Conservation (phyloP, 177 flowering plant genomes). For the Telopea speciosissima region DNA sequence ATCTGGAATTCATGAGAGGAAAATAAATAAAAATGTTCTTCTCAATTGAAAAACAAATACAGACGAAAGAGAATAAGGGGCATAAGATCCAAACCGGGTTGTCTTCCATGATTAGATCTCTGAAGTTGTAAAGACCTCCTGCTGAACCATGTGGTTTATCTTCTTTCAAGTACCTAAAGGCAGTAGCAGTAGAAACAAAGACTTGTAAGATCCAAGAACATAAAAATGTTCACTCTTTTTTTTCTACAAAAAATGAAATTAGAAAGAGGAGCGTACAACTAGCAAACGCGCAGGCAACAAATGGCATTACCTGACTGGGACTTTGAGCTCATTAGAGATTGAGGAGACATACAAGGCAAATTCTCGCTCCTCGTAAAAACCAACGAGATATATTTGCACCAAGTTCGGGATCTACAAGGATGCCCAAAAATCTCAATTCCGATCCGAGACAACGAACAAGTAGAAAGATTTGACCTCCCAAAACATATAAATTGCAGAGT, state of each 20-base stretch:
- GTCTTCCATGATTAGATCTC: conserved; percentile 88
- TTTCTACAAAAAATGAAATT: background rate
- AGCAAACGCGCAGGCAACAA: background rate
- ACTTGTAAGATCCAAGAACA: background rate
- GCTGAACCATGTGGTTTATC: conserved; percentile 95
- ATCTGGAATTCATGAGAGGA: too few species aligned
- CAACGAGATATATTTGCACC: conserved; percentile 73
- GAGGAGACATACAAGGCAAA: conserved; percentile 73
- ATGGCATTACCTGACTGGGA: conserved; percentile 64
- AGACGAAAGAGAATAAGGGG: background rate
- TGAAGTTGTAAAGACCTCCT: conserved; percentile 78
- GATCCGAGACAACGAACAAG: background rate
- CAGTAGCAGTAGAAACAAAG: background rate
- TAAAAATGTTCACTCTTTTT: background rate
- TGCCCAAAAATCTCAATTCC: background rate
- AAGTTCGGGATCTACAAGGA: conserved; percentile 67
- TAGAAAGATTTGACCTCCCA: background rate
- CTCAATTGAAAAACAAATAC: background rate
- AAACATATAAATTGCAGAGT: background rate
- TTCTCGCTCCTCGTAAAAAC: conserved; percentile 87
- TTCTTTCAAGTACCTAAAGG: conserved; percentile 71
- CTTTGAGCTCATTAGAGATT: conserved; percentile 75
- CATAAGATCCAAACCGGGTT: conserved; percentile 46
- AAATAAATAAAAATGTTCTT: too few species aligned
- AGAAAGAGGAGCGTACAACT: background rate